Percentiles rank a stretch among this genome's conserved stretches.
These are phyloP conservation scores for Talaromyces marneffei DNA, from an alignment of 2,329 filamentous ascomycete species.

Conservation along the genomic window DNA sequence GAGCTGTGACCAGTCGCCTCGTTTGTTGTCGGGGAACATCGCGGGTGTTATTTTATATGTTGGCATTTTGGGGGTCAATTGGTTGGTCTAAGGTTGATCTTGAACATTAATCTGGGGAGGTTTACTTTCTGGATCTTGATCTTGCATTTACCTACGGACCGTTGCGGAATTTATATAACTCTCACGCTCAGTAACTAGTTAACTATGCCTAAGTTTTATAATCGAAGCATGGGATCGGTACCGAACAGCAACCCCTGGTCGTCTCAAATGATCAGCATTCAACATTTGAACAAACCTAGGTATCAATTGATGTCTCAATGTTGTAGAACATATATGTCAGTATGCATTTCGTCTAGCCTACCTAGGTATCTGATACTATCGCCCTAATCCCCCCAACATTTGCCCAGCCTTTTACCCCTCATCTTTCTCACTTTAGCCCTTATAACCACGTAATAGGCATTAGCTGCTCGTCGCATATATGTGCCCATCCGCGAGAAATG, in stretches of 20 bases:
- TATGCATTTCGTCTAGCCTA: not conserved
- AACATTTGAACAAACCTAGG: too few species aligned
- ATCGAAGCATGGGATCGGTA: not conserved
- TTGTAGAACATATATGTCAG: not conserved
- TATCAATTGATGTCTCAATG: too few species aligned
- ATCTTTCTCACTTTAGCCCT: not conserved
- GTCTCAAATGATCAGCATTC: not conserved
- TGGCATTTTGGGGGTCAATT: not conserved
- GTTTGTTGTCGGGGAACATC: conserved; percentile 38
- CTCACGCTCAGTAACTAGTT: too few species aligned
- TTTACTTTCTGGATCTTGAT: too few species aligned
- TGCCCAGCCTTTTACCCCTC: not conserved
- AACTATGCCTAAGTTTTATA: too few species aligned
- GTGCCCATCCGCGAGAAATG: not conserved
- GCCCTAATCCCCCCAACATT: not conserved
- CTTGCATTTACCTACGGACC: too few species aligned
- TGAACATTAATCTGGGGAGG: too few species aligned
- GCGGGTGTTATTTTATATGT: conserved; percentile 32
- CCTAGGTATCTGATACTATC: not conserved
- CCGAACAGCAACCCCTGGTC: too few species aligned
- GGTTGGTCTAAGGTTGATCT: not conserved
- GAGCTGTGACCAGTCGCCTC: conserved; percentile 35
- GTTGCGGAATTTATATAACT: too few species aligned
- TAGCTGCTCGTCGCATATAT: not conserved
- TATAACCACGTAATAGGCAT: not conserved